Evolutionary conservation across 1,284 basidiomycete species (phyloP), one percentile per base, ranked within the genome.

Genomic region (Mycena sp.): DNA sequence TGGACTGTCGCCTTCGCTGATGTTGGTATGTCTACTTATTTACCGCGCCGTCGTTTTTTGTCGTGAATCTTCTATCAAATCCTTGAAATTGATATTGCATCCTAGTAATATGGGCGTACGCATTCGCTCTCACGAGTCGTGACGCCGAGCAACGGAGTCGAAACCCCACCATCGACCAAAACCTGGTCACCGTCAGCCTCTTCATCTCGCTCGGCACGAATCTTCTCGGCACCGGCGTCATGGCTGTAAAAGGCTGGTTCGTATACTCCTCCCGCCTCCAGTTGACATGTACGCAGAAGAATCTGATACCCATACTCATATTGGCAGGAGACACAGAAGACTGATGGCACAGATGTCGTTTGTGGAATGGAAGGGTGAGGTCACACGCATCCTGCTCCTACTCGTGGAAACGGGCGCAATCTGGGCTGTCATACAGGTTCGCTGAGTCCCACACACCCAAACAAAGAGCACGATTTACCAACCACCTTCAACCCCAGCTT

Each of bases 331-430:
- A 29, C 63, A 60, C 5, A 12, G 29, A 17, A 40, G 19, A n/a
- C n/a, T 44, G 12, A 48, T 58, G 43, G 12, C 21, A 14, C 44
- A 43, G 14, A 21, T 25, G 11, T 11, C 45, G 2, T 45, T 28
- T 12, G 32, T 12, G 7, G 41, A 44, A n/a, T 50, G 63, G 46
- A 43, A 44, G 2, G 32, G 37, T 17, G 28, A 53, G 9, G 58
- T 54, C 17, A n/a, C 25, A 4, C 56, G 56, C 9, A 44, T 50
- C 10, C 52, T 64, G 12, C 35, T 64, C 12, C 28, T 64, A 11
- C 51, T 64, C 3, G 58, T 61, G 11, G 63, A 64, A 32, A 64
- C 63, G 11, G 63, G 63, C 1, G 46, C 16, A 10, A 26, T 64
- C 21, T 64, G 58, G 51, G 63, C 63, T 6, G 28, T 26, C 25